These are phyloP conservation scores for Fusarium sp. DNA, from an alignment of 2,329 filamentous ascomycete genomes.

Conservation along the genomic window DNA sequence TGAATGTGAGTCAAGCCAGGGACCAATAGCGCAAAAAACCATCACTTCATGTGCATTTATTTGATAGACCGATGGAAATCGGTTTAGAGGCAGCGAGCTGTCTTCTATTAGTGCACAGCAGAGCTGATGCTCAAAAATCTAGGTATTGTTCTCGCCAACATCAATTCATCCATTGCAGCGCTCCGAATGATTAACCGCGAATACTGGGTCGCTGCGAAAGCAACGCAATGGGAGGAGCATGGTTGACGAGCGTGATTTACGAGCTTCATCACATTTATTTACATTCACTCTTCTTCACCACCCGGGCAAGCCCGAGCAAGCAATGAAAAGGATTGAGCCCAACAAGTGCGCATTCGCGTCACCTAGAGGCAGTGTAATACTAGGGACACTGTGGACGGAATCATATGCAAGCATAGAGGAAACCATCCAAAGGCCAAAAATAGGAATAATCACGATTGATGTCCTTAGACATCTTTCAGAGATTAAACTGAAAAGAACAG, in stretches of 20 bases:
- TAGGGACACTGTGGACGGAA: slow-evolving; percentile 28
- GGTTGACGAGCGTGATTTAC: too few relatives aligned
- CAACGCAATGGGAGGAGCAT: accelerated
- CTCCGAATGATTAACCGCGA: accelerated
- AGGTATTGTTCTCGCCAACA: background rate
- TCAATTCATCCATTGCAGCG: background rate
- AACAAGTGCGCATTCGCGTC: slow-evolving; percentile 29
- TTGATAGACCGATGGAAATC: accelerated
- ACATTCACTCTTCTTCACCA: slow-evolving; percentile 8
- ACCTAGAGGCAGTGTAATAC: slow-evolving; percentile 37
- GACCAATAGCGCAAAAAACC: too few relatives aligned
- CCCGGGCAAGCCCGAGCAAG: slow-evolving; percentile 14
- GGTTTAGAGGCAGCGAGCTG: accelerated
- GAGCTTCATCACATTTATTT: accelerated
- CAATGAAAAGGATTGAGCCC: slow-evolving; percentile 26
- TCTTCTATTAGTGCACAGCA: accelerated
- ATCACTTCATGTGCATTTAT: too few relatives aligned
- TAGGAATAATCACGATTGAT: slow-evolving; percentile 34
- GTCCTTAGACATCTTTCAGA: slow-evolving; percentile 33
- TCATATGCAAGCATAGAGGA: slow-evolving; percentile 34
- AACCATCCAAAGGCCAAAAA: slow-evolving; percentile 21
- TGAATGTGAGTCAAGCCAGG: background rate
- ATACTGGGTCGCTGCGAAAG: accelerated
- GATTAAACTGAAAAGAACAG: slow-evolving; percentile 38
- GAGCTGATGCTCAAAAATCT: background rate